Evolutionary conservation across 176 grass and related monocot genomes (phyloP).

Genomic region (Miscanthus lutarioriparius): DNA sequence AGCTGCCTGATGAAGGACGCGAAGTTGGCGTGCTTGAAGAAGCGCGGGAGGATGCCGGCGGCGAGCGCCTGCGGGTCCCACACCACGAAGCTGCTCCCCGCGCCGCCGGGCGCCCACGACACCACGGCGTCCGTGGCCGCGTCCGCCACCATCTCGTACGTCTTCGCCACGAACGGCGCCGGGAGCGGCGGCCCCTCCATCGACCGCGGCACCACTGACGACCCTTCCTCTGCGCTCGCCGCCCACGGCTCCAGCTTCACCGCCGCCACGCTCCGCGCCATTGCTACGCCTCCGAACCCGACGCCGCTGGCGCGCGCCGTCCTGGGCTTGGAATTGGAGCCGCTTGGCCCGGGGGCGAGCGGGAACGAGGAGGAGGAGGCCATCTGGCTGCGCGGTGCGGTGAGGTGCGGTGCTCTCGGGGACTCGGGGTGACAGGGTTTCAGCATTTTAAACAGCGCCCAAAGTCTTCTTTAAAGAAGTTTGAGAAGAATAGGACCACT

Average conservation of each 20-base stretch:
- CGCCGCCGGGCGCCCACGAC: slow-evolving; percentile 42
- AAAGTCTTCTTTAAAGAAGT: not conserved
- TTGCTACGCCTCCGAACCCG: not conserved
- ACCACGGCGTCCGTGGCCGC: slow-evolving; percentile 46
- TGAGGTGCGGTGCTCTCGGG: not conserved
- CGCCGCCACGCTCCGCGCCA: not conserved
- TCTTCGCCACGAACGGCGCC: slow-evolving; percentile 61
- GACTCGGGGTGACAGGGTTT: not conserved
- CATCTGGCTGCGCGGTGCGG: slow-evolving; percentile 22
- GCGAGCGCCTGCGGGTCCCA: slow-evolving; percentile 60
- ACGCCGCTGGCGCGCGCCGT: not conserved
- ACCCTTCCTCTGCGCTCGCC: not conserved
- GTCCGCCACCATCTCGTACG: slow-evolving; percentile 63
- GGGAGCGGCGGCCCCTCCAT: slow-evolving; percentile 31
- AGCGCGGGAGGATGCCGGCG: slow-evolving; percentile 51
- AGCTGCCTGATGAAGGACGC: slow-evolving; percentile 78
- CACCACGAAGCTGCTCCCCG: slow-evolving; percentile 57
- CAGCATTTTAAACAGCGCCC: not conserved
- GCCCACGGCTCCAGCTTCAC: slow-evolving; percentile 38
- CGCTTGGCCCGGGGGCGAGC: not conserved
- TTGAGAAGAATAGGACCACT: not conserved
- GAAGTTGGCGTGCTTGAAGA: slow-evolving; percentile 91
- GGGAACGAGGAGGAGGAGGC: slow-evolving; percentile 16
- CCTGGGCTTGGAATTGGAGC: not conserved
- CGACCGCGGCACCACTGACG: not conserved